Evolutionary conservation across 2,329 filamentous ascomycete genomes (phyloP).

Genomic region (Talaromyces sp.): DNA sequence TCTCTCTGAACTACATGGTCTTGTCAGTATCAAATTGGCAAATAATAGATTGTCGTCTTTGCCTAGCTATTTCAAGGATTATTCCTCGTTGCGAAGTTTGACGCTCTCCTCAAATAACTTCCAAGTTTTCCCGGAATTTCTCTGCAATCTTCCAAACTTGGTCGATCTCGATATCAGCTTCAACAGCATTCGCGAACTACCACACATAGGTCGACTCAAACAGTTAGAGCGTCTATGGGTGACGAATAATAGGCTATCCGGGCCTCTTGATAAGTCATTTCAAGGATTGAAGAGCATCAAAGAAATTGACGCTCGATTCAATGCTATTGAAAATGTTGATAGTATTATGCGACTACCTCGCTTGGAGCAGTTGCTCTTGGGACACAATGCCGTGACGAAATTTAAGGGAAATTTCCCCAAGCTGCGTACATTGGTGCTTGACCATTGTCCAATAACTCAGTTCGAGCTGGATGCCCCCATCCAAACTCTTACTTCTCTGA

Average conservation of each 20-base stretch:
- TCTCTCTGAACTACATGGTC: slow-evolving; percentile 67
- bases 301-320: slow-evolving; percentile 93
- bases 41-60: slow-evolving; percentile 84
- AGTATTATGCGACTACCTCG: slow-evolving; percentile 78
- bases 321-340: slow-evolving; percentile 83
- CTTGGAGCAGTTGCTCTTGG: slow-evolving; percentile 81
- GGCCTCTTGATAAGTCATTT: slow-evolving; percentile 70
- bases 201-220: slow-evolving; percentile 73
- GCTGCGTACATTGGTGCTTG: slow-evolving; percentile 79
- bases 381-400: slow-evolving; percentile 87
- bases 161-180: slow-evolving; percentile 96
- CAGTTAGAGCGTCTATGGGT: slow-evolving; percentile 87
- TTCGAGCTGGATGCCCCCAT: slow-evolving; percentile 78
- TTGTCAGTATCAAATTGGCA: slow-evolving; percentile 86
- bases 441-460: slow-evolving; percentile 91
- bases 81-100: slow-evolving; percentile 73
- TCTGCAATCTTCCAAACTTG: slow-evolving; percentile 76
- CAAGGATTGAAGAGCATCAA: slow-evolving; percentile 71
- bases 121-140: slow-evolving; percentile 76
- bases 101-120: slow-evolving; percentile 95
- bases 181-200: slow-evolving; percentile 78
- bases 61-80: slow-evolving; percentile 77
- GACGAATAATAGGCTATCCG: slow-evolving; percentile 86
- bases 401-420: slow-evolving; percentile 87
- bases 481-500: slow-evolving; percentile 79